Evolutionary conservation across 352 stramenopile genomes (phyloP).

Genomic region (Pythium guiyangense): DNA sequence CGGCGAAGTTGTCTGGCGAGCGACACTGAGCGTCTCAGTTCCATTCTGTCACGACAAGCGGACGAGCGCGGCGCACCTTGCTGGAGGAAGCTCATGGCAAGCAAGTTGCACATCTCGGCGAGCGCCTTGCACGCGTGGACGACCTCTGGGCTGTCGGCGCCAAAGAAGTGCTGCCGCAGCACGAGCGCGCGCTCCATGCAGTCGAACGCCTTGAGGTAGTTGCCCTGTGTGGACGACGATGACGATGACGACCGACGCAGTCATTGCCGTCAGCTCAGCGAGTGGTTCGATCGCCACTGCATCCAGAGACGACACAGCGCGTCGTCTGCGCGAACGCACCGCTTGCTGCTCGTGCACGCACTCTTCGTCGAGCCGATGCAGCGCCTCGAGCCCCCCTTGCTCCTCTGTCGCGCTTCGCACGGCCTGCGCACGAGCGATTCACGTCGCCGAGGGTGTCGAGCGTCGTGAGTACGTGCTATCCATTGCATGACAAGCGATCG

Average conservation of each 20-base stretch:
- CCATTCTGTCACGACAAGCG: background rate
- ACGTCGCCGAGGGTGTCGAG: background rate
- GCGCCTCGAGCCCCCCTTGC: constrained; percentile 78
- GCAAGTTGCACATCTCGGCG: constrained; percentile 92
- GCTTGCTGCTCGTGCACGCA: constrained; percentile 84
- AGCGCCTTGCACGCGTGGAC: constrained; percentile 82
- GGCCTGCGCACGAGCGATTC: constrained; percentile 11
- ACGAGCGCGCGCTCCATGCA: constrained; percentile 92
- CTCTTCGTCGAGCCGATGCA: constrained; percentile 89
- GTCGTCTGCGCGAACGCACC: constrained; percentile 17
- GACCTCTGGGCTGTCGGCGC: constrained; percentile 85
- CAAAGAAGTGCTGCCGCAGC: constrained; percentile 90
- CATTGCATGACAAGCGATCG: background rate
- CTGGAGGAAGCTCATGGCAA: constrained; percentile 94
- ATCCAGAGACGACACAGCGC: background rate
- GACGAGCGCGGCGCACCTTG: constrained; percentile 31
- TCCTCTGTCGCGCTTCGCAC: constrained; percentile 39
- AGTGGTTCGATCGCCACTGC: too few species aligned
- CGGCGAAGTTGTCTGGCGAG: constrained; percentile 74
- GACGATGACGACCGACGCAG: background rate
- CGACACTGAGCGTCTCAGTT: background rate
- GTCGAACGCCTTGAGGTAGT: constrained; percentile 91
- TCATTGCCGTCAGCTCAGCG: background rate
- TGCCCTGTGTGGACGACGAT: too few species aligned
- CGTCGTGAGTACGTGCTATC: background rate